Evolutionary conservation across 2,329 filamentous ascomycete genomes (phyloP).

Genomic region (Podosphaera xanthii): DNA sequence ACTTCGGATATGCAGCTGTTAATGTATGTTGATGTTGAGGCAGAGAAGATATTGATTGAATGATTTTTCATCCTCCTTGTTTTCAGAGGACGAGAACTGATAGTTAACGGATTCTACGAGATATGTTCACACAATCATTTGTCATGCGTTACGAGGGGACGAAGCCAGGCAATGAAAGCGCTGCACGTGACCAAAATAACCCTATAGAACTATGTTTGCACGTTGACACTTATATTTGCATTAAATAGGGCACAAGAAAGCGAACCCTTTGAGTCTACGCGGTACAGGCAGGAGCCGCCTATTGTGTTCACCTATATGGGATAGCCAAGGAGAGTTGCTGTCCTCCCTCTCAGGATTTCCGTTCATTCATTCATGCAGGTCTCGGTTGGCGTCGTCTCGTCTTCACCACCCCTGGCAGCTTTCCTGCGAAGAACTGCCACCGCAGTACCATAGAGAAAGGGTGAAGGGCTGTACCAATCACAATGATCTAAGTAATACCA

Average conservation of each 20-base stretch:
- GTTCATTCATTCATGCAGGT: background rate
- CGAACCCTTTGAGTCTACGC: too few species aligned
- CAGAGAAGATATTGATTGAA: background rate
- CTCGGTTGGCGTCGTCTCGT: background rate
- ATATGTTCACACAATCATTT: background rate
- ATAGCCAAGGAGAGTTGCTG: constrained; percentile 1
- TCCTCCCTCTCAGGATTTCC: background rate
- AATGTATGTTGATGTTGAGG: background rate
- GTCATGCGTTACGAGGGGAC: background rate
- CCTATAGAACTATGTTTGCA: background rate
- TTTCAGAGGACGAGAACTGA: background rate
- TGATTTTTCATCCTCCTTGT: background rate
- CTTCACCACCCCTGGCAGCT: background rate
- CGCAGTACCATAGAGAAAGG: background rate
- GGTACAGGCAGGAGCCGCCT: too few species aligned
- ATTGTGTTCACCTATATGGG: background rate
- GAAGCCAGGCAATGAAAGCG: background rate
- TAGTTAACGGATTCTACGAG: background rate
- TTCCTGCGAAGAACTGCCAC: background rate
- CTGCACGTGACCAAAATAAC: background rate
- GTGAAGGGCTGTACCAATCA: background rate
- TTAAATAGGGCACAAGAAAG: too few species aligned
- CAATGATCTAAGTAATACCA: background rate
- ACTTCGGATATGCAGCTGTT: background rate
- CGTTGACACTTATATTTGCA: too few species aligned